These are phyloP conservation scores for Umbelopsis isabellina DNA, from an alignment of 192 early-diverging fungal genomes.

Conservation along the genomic window DNA sequence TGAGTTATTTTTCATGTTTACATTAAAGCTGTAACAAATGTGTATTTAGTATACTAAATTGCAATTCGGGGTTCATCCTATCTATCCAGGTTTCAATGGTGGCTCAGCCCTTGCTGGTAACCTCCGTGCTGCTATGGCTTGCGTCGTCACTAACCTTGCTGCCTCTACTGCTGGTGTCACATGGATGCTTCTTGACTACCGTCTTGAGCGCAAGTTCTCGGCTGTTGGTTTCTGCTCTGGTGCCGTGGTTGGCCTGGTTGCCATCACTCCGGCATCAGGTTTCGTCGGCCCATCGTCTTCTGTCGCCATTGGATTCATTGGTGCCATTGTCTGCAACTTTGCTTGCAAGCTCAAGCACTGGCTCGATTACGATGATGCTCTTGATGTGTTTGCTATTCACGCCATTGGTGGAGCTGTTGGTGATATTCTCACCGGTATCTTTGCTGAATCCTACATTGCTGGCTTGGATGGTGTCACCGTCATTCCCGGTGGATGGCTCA, in stretches of 20 bases:
- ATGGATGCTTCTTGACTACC: constrained; percentile 85
- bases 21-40: neutral
- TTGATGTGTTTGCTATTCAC: constrained; percentile 92
- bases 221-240: constrained; percentile 95
- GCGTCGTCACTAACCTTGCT: constrained; percentile 83
- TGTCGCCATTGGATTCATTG: constrained; percentile 78
- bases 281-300: constrained; percentile 84
- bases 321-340: constrained; percentile 78
- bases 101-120: constrained; percentile 83
- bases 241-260: constrained; percentile 88
- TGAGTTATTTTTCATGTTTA: neutral
- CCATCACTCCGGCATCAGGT: constrained; percentile 91
- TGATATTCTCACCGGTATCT: constrained; percentile 88
- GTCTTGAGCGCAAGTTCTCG: constrained; percentile 80
- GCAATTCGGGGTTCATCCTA: neutral
- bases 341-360: constrained; percentile 81
- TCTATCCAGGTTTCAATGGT: constrained; percentile 81
- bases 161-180: constrained; percentile 79
- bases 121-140: constrained; percentile 85
- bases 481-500: constrained; percentile 74
- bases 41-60: constrained; percentile 31
- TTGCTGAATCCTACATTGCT: constrained; percentile 80
- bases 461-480: constrained; percentile 64
- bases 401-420: constrained; percentile 86
- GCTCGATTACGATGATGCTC: constrained; percentile 89